These are phyloP conservation scores for Asterophora parasitica DNA, from an alignment of 768 basidiomycete species.

Conservation along the genomic window DNA sequence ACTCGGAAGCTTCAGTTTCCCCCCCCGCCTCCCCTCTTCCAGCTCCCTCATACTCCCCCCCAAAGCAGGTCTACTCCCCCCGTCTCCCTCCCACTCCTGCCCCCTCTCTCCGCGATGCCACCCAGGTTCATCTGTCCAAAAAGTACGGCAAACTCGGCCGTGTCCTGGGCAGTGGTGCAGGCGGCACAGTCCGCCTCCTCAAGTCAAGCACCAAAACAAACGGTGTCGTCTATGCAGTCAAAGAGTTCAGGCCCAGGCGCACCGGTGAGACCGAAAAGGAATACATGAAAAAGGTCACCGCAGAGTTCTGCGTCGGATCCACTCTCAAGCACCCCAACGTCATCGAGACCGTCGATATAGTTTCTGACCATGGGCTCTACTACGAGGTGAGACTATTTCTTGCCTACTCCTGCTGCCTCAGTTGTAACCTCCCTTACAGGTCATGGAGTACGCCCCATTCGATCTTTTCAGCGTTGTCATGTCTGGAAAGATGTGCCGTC, in stretches of 20 bases:
- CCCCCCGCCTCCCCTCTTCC: conserved; percentile 20
- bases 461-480: conserved; percentile 99
- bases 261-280: conserved; percentile 89
- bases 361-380: conserved; percentile 95
- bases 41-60: conserved; percentile 9
- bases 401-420: conserved; percentile 10
- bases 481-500: conserved; percentile 97
- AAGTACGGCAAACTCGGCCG: conserved; percentile 99
- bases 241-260: conserved; percentile 92
- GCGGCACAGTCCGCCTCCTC: conserved; percentile 97
- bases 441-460: conserved; percentile 99
- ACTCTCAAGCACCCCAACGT: conserved; percentile 93
- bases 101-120: conserved; percentile 69
- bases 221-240: conserved; percentile 87
- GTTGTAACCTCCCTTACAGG: conserved; percentile 40
- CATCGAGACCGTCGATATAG: conserved; percentile 97
- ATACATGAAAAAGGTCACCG: conserved; percentile 99
- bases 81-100: conserved; percentile 21
- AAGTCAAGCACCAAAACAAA: conserved; percentile 81
- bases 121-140: conserved; percentile 90
- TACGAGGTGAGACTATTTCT: conserved; percentile 75
- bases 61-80: conserved; percentile 15
- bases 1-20: conserved; percentile 16
- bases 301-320: conserved; percentile 96
- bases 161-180: conserved; percentile 91